These are phyloP conservation scores for Lachancea lanzarotensis DNA, from an alignment of 805 yeast species.

Conservation along the genomic window DNA sequence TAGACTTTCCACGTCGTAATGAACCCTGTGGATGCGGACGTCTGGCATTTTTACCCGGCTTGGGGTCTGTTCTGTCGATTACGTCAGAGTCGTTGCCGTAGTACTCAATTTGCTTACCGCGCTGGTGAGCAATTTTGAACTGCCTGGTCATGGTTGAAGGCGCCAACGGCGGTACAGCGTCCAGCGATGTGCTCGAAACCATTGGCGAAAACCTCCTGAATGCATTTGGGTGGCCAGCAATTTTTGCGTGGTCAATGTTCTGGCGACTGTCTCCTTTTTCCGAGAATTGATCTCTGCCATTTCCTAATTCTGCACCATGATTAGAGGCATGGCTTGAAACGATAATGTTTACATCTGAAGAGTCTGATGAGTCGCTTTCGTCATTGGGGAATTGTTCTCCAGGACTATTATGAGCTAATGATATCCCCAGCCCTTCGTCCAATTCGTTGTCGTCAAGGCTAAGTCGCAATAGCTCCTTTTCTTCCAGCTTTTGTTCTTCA, in stretches of 20 bases:
- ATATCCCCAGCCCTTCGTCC: constrained; percentile 13
- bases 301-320: not conserved
- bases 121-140: constrained; percentile 10
- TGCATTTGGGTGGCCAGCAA: not conserved
- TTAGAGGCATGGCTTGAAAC: constrained; percentile 2
- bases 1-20: constrained; percentile 8
- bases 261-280: not conserved
- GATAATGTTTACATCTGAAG: constrained; percentile 9
- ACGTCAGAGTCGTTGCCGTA: not conserved
- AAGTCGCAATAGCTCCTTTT: constrained; percentile 12
- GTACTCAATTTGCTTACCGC: constrained; percentile 1
- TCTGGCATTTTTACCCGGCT: constrained; percentile 4
- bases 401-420: not conserved
- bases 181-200: constrained; percentile 15
- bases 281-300: not conserved
- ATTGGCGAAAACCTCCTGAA: constrained; percentile 13
- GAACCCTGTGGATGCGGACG: constrained; percentile 2
- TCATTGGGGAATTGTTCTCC: not conserved
- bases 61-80: not conserved
- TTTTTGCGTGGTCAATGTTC: not conserved
- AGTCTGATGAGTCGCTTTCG: constrained; percentile 1
- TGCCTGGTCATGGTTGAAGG: constrained; percentile 23
- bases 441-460: constrained; percentile 9
- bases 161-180: constrained; percentile 23
- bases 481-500: constrained; percentile 14